phyloP scores from a whole-genome alignment of 2,329 filamentous ascomycete species.

The Ceratocystis alfenasii region DNA sequence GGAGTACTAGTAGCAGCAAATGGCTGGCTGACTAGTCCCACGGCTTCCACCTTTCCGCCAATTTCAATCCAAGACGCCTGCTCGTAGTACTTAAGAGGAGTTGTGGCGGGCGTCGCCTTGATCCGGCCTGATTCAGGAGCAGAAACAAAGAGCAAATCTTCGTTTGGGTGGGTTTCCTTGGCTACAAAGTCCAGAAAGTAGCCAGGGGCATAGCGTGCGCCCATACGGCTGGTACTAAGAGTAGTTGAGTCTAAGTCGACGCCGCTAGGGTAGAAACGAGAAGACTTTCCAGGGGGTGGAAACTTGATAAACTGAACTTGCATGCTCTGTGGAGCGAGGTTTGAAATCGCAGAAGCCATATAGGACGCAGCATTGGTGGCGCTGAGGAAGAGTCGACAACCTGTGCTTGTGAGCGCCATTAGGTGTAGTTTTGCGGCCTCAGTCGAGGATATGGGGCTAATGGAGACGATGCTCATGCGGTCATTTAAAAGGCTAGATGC shows the following conservation, averaged over 20 bases:
- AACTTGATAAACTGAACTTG: constrained; percentile 96
- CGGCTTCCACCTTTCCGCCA: constrained; percentile 59
- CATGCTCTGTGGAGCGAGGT: constrained; percentile 75
- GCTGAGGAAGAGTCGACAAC: constrained; percentile 83
- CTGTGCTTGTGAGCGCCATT: constrained; percentile 80
- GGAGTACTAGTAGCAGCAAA: constrained; percentile 58
- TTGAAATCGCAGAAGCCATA: constrained; percentile 48
- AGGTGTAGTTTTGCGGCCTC: constrained; percentile 78
- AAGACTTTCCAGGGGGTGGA: constrained; percentile 48
- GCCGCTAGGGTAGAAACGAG: constrained; percentile 30
- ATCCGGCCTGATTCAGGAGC: constrained; percentile 83
- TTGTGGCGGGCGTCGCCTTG: constrained; percentile 43
- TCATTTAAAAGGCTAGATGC: constrained; percentile 59
- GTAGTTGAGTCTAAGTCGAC: constrained; percentile 40
- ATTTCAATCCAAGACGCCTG: constrained; percentile 69
- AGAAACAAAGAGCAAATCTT: constrained; percentile 67
- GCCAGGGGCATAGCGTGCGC: constrained; percentile 64
- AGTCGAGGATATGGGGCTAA: constrained; percentile 67
- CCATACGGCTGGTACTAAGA: constrained; percentile 40
- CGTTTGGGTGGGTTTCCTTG: constrained; percentile 45
- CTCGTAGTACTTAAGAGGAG: constrained; percentile 57
- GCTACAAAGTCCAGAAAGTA: constrained; percentile 80
- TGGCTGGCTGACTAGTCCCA: constrained; percentile 62
- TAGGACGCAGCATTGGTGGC: constrained; percentile 67
- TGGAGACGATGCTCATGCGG: constrained; percentile 63